Conservation (phyloP, 257 asterid species). For the Knoxia roxburghii region DNA sequence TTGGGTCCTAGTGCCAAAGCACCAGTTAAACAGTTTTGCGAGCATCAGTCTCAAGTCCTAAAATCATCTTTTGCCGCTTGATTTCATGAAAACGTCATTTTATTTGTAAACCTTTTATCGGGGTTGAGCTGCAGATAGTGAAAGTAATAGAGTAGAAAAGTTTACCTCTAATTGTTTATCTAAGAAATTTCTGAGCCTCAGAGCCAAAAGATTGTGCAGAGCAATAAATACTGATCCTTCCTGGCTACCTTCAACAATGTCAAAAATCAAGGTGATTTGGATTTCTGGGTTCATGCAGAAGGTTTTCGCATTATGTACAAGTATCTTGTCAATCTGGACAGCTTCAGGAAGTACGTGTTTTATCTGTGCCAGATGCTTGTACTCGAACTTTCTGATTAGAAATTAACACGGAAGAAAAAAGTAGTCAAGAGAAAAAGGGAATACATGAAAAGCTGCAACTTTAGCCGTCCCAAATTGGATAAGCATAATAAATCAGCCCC, state of each 20-base stretch:
- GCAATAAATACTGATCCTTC: constrained; percentile 58
- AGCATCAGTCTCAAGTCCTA: not conserved
- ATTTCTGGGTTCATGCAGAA: constrained; percentile 67
- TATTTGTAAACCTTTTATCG: not conserved
- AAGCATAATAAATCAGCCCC: not conserved
- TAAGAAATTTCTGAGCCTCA: constrained; percentile 48
- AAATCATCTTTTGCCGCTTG: not conserved
- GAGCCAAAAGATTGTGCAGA: constrained; percentile 57
- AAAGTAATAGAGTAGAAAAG: constrained; percentile 8
- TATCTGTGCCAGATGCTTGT: constrained; percentile 70
- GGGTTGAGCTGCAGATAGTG: not conserved
- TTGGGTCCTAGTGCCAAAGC: not conserved
- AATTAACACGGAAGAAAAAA: not conserved
- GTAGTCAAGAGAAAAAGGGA: constrained; percentile 3
- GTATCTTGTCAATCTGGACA: constrained; percentile 64
- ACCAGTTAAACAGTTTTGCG: not conserved
- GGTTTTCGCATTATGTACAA: constrained; percentile 53
- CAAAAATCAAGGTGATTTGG: constrained; percentile 45
- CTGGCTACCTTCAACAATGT: constrained; percentile 50
- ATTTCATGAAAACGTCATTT: not conserved
- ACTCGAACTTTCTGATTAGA: constrained; percentile 45
- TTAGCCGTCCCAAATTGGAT: not conserved
- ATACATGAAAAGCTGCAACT: constrained; percentile 10
- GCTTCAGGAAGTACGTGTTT: constrained; percentile 74
- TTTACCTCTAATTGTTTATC: constrained; percentile 57